Evolutionary conservation across 2,329 filamentous ascomycete species (phyloP).

Genomic region (Aspergillus transmontanensis): DNA sequence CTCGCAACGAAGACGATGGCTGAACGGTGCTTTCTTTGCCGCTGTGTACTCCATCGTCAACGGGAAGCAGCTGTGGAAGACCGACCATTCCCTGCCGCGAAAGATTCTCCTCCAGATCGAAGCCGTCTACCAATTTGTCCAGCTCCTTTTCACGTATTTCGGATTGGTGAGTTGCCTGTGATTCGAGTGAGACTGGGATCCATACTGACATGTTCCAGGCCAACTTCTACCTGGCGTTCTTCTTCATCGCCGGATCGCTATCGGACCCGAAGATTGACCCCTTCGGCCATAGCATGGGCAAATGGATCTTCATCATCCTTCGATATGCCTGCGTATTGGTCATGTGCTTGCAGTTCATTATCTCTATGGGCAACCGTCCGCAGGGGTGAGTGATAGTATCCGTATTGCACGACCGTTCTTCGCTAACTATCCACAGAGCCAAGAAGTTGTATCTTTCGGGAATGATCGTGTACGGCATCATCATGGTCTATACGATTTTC

Average conservation of each 20-base stretch:
- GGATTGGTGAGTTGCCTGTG: conserved; percentile 61
- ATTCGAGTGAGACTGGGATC: background rate
- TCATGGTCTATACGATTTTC: conserved; percentile 96
- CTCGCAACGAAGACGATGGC: conserved; percentile 92
- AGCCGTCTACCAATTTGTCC: conserved; percentile 91
- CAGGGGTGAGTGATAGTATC: conserved; percentile 64
- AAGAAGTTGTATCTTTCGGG: conserved; percentile 85
- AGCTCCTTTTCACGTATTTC: conserved; percentile 95
- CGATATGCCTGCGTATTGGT: conserved; percentile 84
- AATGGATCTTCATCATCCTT: conserved; percentile 81
- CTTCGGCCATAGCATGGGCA: conserved; percentile 83
- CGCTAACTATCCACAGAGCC: conserved; percentile 49
- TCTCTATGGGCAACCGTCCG: conserved; percentile 92
- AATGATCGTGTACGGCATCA: conserved; percentile 87
- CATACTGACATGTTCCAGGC: conserved; percentile 50
- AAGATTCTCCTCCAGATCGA: conserved; percentile 93
- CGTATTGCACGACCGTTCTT: conserved; percentile 4
- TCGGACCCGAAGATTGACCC: conserved; percentile 79
- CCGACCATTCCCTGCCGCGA: conserved; percentile 84
- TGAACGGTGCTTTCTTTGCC: conserved; percentile 98
- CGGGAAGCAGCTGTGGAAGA: conserved; percentile 88
- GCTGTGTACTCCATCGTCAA: conserved; percentile 97
- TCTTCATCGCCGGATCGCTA: conserved; percentile 92
- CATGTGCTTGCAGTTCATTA: conserved; percentile 92
- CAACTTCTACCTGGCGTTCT: conserved; percentile 99